These are phyloP conservation scores for Fomitopsis palustris DNA, from an alignment of 1,284 basidiomycete species.

Conservation along the genomic window DNA sequence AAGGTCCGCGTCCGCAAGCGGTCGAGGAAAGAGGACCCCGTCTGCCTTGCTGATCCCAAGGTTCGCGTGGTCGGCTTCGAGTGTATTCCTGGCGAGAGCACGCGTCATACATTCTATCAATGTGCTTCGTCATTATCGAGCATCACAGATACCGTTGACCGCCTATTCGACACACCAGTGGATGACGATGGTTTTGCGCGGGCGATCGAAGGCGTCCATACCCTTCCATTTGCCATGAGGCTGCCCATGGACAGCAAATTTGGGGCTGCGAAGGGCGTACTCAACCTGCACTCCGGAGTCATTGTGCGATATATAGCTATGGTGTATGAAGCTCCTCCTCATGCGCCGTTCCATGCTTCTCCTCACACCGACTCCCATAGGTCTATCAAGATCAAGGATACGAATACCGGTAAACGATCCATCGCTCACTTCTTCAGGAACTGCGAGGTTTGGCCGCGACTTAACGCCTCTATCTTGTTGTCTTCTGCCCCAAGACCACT, in stretches of 20 bases:
- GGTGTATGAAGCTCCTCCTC: slow-evolving; percentile 45
- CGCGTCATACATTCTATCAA: slow-evolving; percentile 86
- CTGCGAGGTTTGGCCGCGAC: slow-evolving; percentile 79
- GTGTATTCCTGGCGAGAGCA: slow-evolving; percentile 56
- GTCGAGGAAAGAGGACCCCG: slow-evolving; percentile 50
- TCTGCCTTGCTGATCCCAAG: slow-evolving; percentile 79
- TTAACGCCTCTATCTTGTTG: slow-evolving; percentile 66
- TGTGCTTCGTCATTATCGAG: slow-evolving; percentile 62
- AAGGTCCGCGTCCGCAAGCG: slow-evolving; percentile 67
- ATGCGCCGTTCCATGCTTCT: slow-evolving; percentile 3
- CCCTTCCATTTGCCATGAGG: slow-evolving; percentile 76
- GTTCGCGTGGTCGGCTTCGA: slow-evolving; percentile 88
- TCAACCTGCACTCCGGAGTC: slow-evolving; percentile 53
- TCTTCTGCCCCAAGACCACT: slow-evolving; percentile 62
- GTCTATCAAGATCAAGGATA: slow-evolving; percentile 80
- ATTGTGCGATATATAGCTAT: slow-evolving; percentile 85
- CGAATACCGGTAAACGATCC: slow-evolving; percentile 57
- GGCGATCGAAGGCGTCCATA: slow-evolving; percentile 67
- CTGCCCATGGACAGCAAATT: slow-evolving; percentile 63
- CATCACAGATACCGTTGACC: slow-evolving; percentile 42
- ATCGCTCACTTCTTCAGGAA: slow-evolving; percentile 93
- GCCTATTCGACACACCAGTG: slow-evolving; percentile 48
- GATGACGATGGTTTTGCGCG: slow-evolving; percentile 74
- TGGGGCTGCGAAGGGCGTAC: slow-evolving; percentile 67
- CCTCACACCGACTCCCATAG: slow-evolving; percentile 29